Base-by-base conservation (phyloP, 345 rosid species). In the Aurinia saxatilis region DNA sequence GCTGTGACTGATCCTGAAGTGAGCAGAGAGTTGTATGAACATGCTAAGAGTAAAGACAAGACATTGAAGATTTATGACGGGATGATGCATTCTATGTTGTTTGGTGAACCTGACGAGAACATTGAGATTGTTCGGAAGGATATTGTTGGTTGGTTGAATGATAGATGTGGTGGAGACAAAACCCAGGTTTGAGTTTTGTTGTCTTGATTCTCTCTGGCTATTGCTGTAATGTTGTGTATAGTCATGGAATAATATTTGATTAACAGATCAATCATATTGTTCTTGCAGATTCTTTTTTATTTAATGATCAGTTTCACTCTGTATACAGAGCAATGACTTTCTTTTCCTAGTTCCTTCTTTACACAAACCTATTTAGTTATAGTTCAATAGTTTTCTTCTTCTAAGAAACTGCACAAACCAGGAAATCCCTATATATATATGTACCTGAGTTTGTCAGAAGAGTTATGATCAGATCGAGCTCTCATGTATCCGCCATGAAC, bases 1-100 rank as follows among this genome's bases (percentile, higher is more conserved):
- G 88, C 67, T 33, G 95, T 89, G 2, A 89, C 96, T 3, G 95
- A 87, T 78, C 90, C 95, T 10, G 75, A 78, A 4, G 92, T 83
- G 68, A 90, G 90, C 71, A 72, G 63, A 64, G 85, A 66, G 3
- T 42, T 84, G 80, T 80, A 80, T 44, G 73, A 65, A 60, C 62
- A 53, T 44, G 88, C 96, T 1, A 72, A 30, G 50, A 86, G 89
- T 34, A 35, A 50, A 16, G 95, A 84, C 66, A 90, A 85, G 82
- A 76, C 76, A 0, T 70, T 90, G 10, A 82, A 77, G 81, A 82
- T 90, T 9, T 87, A 80, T 7, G 77, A 81, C 0, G 95, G 97
- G 4, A 88, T 91, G 98, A 47, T 87, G 86, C 96, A 91, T 74
- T 91, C 98, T 1, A 60, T 91, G 81, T 44, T 86, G 81, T 91